Percentiles rank a stretch among this genome's conserved stretches.
Conservation (phyloP, 495 filamentous ascomycete genomes). For the Mytilinidion resinicola region DNA sequence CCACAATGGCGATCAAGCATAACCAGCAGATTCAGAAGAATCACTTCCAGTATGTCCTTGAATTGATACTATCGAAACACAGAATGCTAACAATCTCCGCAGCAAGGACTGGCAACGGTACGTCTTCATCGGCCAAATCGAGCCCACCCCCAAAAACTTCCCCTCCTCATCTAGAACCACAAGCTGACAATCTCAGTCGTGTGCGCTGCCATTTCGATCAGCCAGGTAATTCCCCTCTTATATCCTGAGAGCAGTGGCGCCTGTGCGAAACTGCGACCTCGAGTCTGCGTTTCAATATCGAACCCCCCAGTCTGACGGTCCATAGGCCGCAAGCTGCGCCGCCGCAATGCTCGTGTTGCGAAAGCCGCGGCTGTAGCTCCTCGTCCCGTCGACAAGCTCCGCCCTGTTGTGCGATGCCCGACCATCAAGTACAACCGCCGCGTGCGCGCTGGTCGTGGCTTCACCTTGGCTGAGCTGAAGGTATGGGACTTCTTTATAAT, state of each 20-base stretch:
- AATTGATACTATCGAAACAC: background rate
- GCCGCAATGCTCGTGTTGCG: conserved; percentile 78
- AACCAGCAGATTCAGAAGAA: conserved; percentile 98
- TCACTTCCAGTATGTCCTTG: conserved; percentile 34
- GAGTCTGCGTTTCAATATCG: conserved; percentile 11
- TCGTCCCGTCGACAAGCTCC: conserved; percentile 92
- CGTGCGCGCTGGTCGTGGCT: conserved; percentile 91
- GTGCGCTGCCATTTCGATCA: conserved; percentile 96
- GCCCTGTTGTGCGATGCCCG: conserved; percentile 91
- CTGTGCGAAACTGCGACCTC: conserved; percentile 26
- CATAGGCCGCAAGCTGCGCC: conserved; percentile 76
- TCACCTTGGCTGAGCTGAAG: conserved; percentile 96
- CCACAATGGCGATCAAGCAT: conserved; percentile 76
- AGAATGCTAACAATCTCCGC: background rate
- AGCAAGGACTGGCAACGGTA: conserved; percentile 74
- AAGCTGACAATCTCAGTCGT: conserved; percentile 59
- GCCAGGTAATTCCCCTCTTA: conserved; percentile 62
- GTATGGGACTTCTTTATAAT: conserved; percentile 45
- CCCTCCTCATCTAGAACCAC: conserved; percentile 45
- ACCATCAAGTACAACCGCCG: conserved; percentile 95
- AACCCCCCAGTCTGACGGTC: conserved; percentile 35
- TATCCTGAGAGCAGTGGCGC: conserved; percentile 40
- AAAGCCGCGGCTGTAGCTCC: conserved; percentile 94
- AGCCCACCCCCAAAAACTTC: conserved; percentile 40
- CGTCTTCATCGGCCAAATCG: background rate